Conservation (phyloP, 805 yeast species). For the Torulaspora franciscae region DNA sequence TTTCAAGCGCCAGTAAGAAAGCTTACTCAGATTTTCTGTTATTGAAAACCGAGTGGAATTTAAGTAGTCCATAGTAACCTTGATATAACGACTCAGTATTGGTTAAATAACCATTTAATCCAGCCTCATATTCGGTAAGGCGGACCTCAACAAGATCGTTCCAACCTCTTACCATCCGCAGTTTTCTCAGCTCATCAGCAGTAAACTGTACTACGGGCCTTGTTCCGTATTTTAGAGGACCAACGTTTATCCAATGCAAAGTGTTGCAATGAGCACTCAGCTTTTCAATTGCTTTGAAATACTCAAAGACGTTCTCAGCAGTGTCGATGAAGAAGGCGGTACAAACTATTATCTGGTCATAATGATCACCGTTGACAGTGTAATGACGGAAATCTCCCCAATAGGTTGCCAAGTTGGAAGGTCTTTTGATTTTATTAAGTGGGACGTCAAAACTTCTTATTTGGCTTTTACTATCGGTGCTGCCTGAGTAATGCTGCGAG, state of each 20-base stretch:
- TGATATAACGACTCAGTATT: conserved; percentile 66
- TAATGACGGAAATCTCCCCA: conserved; percentile 65
- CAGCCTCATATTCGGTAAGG: conserved; percentile 33
- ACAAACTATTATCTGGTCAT: conserved; percentile 51
- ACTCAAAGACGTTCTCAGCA: conserved; percentile 77
- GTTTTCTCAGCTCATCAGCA: conserved; percentile 56
- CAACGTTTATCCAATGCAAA: conserved; percentile 82
- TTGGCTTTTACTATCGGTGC: conserved; percentile 46
- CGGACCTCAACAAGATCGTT: conserved; percentile 31
- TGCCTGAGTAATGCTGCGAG: conserved; percentile 67
- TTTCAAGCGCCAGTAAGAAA: conserved; percentile 21
- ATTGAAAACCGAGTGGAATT: conserved; percentile 29
- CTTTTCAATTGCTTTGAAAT: conserved; percentile 58
- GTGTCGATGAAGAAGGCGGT: conserved; percentile 85
- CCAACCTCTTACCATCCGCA: conserved; percentile 66
- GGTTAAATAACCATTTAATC: conserved; percentile 58
- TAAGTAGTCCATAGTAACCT: conserved; percentile 65
- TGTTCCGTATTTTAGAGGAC: conserved; percentile 90
- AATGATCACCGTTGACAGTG: conserved; percentile 28
- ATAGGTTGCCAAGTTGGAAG: conserved; percentile 44
- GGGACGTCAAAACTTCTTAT: conserved; percentile 39
- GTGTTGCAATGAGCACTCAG: conserved; percentile 40
- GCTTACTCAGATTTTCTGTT: neutral
- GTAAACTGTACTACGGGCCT: conserved; percentile 73
- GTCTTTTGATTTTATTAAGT: conserved; percentile 33